These are phyloP conservation scores for Picochlorum sp. DNA, from an alignment of 139 green algal genomes.

Conservation along the genomic window DNA sequence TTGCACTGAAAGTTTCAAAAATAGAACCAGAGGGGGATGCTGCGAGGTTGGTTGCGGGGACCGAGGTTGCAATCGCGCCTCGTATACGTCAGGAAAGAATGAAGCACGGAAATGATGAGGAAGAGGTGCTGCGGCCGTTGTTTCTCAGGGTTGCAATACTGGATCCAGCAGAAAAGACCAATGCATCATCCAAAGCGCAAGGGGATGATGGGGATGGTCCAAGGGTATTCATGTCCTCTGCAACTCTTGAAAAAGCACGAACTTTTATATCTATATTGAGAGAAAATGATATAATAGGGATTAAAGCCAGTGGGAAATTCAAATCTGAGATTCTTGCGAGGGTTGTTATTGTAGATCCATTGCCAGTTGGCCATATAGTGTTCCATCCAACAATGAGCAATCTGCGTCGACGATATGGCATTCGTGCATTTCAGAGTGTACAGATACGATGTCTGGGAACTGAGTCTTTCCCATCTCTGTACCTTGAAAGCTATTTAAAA, in stretches of 20 bases:
- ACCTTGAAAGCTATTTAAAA: background rate
- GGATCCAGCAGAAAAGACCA: background rate
- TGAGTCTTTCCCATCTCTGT: background rate
- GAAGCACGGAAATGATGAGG: background rate
- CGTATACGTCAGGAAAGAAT: conserved; percentile 23
- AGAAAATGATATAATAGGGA: background rate
- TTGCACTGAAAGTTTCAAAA: conserved; percentile 25
- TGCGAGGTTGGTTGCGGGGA: conserved; percentile 41
- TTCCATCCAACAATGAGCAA: background rate
- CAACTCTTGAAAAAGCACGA: background rate
- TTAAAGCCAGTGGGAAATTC: background rate
- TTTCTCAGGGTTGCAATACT: background rate
- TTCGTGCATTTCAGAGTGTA: background rate
- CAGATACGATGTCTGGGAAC: background rate
- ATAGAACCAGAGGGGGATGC: conserved; percentile 11
- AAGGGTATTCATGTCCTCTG: background rate
- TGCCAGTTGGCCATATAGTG: background rate
- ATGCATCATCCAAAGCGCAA: background rate
- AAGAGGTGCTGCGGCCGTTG: background rate
- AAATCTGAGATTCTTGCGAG: background rate
- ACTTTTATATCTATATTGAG: background rate
- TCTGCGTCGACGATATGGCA: background rate
- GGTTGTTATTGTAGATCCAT: background rate
- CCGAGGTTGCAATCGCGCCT: conserved; percentile 64
- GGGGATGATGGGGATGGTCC: conserved; percentile 3